A percentile compares a stretch with the other conserved stretches of the same genome.
These are phyloP conservation scores for Lipomyces spencermartinsiae DNA, from an alignment of 805 yeast species.

Conservation along the genomic window DNA sequence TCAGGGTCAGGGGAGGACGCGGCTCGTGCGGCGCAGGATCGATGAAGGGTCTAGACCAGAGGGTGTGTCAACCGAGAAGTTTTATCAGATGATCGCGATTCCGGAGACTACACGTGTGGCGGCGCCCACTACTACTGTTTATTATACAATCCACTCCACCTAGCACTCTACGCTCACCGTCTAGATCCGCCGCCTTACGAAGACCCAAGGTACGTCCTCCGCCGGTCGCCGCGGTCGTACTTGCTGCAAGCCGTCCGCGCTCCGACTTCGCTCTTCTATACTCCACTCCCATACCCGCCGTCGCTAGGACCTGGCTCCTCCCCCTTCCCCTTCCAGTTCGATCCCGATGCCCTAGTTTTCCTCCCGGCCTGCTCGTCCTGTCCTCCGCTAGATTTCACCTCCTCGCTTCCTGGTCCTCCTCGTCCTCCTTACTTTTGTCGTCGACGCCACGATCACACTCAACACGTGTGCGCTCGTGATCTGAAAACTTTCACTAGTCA, in stretches of 20 bases:
- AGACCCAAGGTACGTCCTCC: not conserved
- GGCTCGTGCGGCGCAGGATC: not conserved
- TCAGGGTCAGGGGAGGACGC: not conserved
- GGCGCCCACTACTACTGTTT: not conserved
- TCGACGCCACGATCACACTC: not conserved
- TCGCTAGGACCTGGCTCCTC: not conserved
- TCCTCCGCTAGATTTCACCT: conserved; percentile 12
- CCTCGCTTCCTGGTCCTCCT: conserved; percentile 4
- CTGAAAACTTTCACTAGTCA: conserved; percentile 5
- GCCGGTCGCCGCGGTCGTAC: not conserved
- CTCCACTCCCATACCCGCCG: not conserved
- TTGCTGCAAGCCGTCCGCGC: not conserved
- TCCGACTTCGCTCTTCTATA: not conserved
- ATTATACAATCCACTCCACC: not conserved
- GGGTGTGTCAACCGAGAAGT: conserved; percentile 2
- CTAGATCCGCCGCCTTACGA: conserved; percentile 5
- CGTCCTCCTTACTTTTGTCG: conserved; percentile 2
- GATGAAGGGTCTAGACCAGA: not conserved
- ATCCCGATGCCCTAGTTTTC: not conserved
- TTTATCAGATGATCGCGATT: conserved; percentile 35
- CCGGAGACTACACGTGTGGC: not conserved
- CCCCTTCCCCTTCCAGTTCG: not conserved
- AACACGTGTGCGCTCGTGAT: not conserved
- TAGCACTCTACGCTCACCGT: not conserved
- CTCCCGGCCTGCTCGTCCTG: conserved; percentile 3